These are phyloP conservation scores for Aspergillus novofumigatus DNA, from an alignment of 2,329 filamentous ascomycete species.

Conservation along the genomic window DNA sequence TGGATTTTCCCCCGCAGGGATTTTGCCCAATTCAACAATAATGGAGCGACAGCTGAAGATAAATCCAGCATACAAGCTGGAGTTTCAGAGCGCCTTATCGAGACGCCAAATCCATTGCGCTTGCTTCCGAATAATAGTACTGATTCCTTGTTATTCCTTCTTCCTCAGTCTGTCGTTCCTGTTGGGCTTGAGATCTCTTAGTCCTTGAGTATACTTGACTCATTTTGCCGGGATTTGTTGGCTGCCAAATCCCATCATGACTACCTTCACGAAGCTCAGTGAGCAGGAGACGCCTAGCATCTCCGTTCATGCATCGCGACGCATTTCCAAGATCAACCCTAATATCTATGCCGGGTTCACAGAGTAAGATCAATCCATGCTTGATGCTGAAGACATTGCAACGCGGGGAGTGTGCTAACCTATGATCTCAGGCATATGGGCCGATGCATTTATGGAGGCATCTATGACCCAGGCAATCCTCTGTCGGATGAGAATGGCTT, in stretches of 20 bases:
- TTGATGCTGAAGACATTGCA: not conserved
- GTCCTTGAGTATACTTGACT: slow-evolving; percentile 1
- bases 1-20: slow-evolving; percentile 26
- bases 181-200: slow-evolving; percentile 1
- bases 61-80: slow-evolving; percentile 13
- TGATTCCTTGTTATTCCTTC: not conserved
- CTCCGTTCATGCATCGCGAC: slow-evolving; percentile 60
- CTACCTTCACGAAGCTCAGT: slow-evolving; percentile 66
- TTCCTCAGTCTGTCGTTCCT: not conserved
- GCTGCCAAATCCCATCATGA: slow-evolving; percentile 48
- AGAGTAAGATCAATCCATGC: slow-evolving; percentile 53
- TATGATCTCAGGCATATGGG: slow-evolving; percentile 67
- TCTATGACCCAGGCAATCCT: slow-evolving; percentile 72
- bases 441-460: slow-evolving; percentile 80
- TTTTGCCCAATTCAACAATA: slow-evolving; percentile 23
- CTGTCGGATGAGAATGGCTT: slow-evolving; percentile 73
- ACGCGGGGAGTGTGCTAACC: slow-evolving; percentile 9
- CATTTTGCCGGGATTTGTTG: not conserved
- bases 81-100: slow-evolving; percentile 9
- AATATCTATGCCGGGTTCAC: slow-evolving; percentile 83
- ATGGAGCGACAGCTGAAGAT: slow-evolving; percentile 8
- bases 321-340: slow-evolving; percentile 69
- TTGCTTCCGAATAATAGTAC: slow-evolving; percentile 1
- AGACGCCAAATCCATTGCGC: slow-evolving; percentile 11
- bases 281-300: slow-evolving; percentile 61